phyloP scores from a whole-genome alignment of 768 basidiomycete species.

The Mycena vitilis region DNA sequence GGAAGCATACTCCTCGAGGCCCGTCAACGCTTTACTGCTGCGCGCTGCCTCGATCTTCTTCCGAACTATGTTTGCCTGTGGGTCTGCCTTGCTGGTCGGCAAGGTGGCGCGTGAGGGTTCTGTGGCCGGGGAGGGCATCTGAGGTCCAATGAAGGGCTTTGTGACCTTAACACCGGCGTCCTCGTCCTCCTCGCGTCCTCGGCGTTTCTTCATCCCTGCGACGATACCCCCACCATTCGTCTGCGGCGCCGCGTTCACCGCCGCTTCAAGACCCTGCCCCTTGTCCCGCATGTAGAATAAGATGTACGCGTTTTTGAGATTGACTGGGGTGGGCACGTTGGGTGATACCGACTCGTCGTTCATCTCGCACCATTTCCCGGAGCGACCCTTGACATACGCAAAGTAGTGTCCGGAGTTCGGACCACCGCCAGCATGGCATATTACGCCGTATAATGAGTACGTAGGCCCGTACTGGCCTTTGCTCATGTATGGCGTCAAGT shows the following conservation, averaged over 20 bases:
- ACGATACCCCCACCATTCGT: constrained; percentile 48
- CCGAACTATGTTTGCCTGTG: constrained; percentile 64
- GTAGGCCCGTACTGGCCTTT: constrained; percentile 78
- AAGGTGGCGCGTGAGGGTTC: constrained; percentile 42
- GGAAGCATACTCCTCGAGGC: constrained; percentile 44
- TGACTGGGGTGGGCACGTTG: constrained; percentile 57
- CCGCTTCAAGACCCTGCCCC: constrained; percentile 79
- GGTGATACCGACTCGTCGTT: constrained; percentile 86
- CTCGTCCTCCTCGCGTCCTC: constrained; percentile 55
- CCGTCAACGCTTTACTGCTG: constrained; percentile 38
- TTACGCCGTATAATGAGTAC: constrained; percentile 92
- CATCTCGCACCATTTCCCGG: constrained; percentile 89
- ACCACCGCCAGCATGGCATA: constrained; percentile 92
- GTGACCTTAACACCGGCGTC: constrained; percentile 63
- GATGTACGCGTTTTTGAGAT: constrained; percentile 88
- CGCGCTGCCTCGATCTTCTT: constrained; percentile 63
- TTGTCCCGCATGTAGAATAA: constrained; percentile 90
- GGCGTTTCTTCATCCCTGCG: constrained; percentile 63
- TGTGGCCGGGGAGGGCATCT: constrained; percentile 63
- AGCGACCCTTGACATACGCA: constrained; percentile 79
- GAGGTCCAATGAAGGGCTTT: constrained; percentile 72
- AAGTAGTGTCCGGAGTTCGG: constrained; percentile 98
- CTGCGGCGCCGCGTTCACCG: constrained; percentile 51
- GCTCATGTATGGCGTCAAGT: constrained; percentile 86
- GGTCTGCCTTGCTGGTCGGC: constrained; percentile 49